Percentiles rank a stretch among this genome's conserved stretches.
Evolutionary conservation across 1,139 yeast genomes (phyloP).

Genomic region (Geotrichum klebahnii): DNA sequence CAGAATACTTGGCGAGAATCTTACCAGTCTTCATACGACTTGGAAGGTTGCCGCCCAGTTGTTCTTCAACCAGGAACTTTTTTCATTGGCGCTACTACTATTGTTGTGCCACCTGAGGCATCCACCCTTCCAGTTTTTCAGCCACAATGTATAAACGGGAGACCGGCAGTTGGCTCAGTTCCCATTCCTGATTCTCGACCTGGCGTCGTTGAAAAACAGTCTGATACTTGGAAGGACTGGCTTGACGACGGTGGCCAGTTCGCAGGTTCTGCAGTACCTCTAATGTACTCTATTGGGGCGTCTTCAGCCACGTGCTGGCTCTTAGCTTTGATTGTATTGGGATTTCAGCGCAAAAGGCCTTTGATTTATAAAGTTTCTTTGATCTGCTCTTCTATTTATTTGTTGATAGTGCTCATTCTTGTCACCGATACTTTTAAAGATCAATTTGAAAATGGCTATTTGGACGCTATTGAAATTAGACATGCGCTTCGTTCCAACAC

Average conservation of each 20-base stretch:
- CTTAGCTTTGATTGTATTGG: conserved; percentile 53
- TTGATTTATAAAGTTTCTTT: conserved; percentile 34
- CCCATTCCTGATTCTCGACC: conserved; percentile 1
- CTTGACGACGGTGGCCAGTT: conserved; percentile 19
- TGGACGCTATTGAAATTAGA: conserved; percentile 51
- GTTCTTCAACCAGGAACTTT: conserved; percentile 23
- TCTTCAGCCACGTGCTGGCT: conserved; percentile 64
- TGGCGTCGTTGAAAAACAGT: conserved; percentile 12
- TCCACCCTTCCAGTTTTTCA: conserved; percentile 22
- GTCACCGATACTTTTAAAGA: conserved; percentile 46
- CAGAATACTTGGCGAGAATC: conserved; percentile 20
- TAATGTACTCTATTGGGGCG: conserved; percentile 58
- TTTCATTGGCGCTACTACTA: conserved; percentile 10
- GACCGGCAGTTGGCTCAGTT: conserved; percentile 25
- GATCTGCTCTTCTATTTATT: conserved; percentile 33
- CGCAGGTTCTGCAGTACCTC: conserved; percentile 34
- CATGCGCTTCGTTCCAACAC: conserved; percentile 44
- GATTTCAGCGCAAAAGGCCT: conserved; percentile 49
- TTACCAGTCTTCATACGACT: background rate
- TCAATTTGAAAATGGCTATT: conserved; percentile 52
- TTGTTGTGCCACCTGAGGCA: conserved; percentile 10
- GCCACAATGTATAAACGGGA: conserved; percentile 22
- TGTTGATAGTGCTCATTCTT: conserved; percentile 49
- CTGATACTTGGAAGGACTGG: conserved; percentile 26
- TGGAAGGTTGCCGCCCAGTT: conserved; percentile 25